These are phyloP conservation scores for Cercospora brassicicola DNA, from an alignment of 2,329 filamentous ascomycete species.

Conservation along the genomic window DNA sequence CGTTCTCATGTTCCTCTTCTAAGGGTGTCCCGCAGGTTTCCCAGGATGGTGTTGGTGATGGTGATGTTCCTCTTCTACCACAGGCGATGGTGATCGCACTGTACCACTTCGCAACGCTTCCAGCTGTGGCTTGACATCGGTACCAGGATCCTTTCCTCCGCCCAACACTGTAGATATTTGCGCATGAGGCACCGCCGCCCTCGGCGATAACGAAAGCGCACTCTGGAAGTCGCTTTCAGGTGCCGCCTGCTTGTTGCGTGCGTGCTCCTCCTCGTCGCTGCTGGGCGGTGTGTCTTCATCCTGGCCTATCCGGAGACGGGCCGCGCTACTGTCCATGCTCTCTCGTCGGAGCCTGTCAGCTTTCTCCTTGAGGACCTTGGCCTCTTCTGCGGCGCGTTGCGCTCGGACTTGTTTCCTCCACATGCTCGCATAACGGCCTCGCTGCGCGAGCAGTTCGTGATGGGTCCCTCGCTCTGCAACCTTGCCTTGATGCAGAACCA, in stretches of 20 bases:
- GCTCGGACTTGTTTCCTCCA: conserved; percentile 56
- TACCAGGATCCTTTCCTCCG: conserved; percentile 27
- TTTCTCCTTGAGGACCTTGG: conserved; percentile 51
- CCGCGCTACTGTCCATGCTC: conserved; percentile 48
- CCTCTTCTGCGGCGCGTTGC: conserved; percentile 52
- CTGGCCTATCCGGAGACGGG: conserved; percentile 25
- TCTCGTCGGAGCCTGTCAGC: conserved; percentile 51
- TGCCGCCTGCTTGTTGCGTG: conserved; percentile 10
- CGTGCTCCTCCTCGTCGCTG: conserved; percentile 41
- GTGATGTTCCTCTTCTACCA: conserved; percentile 30
- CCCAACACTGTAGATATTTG: conserved; percentile 29
- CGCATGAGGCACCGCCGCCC: conserved; percentile 30
- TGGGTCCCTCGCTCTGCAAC: conserved; percentile 56
- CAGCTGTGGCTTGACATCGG: conserved; percentile 28
- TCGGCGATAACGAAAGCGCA: conserved; percentile 31
- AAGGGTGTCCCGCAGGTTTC: background rate
- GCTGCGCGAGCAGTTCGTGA: conserved; percentile 50
- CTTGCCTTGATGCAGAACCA: conserved; percentile 55
- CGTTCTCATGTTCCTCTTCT: background rate
- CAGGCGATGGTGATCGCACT: conserved; percentile 34
- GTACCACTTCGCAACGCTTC: conserved; percentile 35
- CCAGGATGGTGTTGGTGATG: background rate
- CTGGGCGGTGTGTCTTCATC: conserved; percentile 32
- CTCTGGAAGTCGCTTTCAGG: conserved; percentile 29
- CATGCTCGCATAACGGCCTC: conserved; percentile 52